Percentiles rank a stretch among this genome's conserved stretches.
phyloP scores from a whole-genome alignment of 805 yeast species.

The Dipodascus albidus region DNA sequence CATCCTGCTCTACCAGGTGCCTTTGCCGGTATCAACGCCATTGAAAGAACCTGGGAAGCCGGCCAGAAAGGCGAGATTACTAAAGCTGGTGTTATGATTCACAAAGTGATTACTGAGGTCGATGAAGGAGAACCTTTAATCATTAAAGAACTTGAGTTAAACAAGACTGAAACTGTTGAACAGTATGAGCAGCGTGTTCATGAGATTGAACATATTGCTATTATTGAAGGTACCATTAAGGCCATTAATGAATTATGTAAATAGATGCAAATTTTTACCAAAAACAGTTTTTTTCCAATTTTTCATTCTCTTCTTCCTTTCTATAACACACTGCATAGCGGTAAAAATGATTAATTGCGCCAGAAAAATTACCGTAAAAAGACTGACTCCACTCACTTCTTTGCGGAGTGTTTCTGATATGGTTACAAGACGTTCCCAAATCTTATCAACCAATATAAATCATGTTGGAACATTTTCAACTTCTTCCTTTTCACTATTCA shows the following conservation, averaged over 20 bases:
- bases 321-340: too few relatives aligned
- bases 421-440: not conserved
- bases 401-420: not conserved
- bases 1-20: constrained; percentile 98
- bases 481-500: not conserved
- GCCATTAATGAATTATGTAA: constrained; percentile 35
- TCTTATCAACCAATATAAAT: not conserved
- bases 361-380: not conserved
- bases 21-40: constrained; percentile 95
- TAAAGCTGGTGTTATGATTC: constrained; percentile 92
- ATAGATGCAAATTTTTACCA: not conserved
- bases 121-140: constrained; percentile 87
- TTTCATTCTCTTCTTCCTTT: not conserved
- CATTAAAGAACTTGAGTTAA: constrained; percentile 64
- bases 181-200: constrained; percentile 78
- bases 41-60: constrained; percentile 91
- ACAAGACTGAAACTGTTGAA: constrained; percentile 65
- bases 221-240: constrained; percentile 77
- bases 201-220: constrained; percentile 74
- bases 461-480: not conserved
- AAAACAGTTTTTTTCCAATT: not conserved
- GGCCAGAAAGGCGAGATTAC: constrained; percentile 73
- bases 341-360: not conserved
- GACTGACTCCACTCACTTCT: not conserved
- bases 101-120: constrained; percentile 90